Percentiles rank a stretch among this genome's conserved stretches.
These are phyloP conservation scores for Mallotus repandus DNA, from an alignment of 441 rosid genomes.

Conservation along the genomic window DNA sequence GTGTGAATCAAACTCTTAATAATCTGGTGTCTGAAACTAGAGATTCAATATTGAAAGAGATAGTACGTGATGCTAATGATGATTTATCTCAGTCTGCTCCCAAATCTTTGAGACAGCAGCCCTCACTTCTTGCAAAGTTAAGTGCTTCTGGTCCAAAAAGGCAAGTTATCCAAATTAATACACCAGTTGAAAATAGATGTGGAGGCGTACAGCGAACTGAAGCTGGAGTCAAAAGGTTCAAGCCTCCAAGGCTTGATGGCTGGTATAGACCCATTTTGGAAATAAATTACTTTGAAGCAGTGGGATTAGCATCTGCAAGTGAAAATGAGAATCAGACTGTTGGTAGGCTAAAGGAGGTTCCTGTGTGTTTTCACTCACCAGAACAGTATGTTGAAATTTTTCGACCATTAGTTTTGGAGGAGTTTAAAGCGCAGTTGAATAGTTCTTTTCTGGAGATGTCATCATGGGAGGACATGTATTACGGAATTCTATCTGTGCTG, in stretches of 20 bases:
- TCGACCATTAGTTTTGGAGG: conserved; percentile 94
- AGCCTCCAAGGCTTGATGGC: conserved; percentile 87
- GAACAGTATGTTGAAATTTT: conserved; percentile 80
- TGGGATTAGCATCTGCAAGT: conserved; percentile 56
- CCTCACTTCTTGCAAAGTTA: conserved; percentile 43
- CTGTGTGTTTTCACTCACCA: conserved; percentile 80
- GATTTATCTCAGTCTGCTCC: conserved; percentile 55
- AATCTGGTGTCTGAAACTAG: conserved; percentile 40
- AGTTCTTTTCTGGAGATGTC: conserved; percentile 83
- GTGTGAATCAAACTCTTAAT: conserved; percentile 33
- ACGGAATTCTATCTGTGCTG: conserved; percentile 76
- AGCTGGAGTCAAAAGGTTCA: conserved; percentile 73
- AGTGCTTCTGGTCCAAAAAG: conserved; percentile 68
- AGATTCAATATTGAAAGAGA: conserved; percentile 47
- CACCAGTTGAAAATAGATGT: conserved; percentile 55
- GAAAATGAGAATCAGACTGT: conserved; percentile 45
- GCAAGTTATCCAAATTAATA: conserved; percentile 89
- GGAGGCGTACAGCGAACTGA: conserved; percentile 59
- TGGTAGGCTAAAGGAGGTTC: conserved; percentile 75
- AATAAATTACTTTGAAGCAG: conserved; percentile 78
- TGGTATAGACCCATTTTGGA: conserved; percentile 95
- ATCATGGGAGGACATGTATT: conserved; percentile 80
- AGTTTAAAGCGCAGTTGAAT: conserved; percentile 93
- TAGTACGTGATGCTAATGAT: conserved; percentile 45
- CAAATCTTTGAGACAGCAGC: conserved; percentile 46